phyloP scores from a whole-genome alignment of 202 grass and related monocot species.

The Digitaria exilis region DNA sequence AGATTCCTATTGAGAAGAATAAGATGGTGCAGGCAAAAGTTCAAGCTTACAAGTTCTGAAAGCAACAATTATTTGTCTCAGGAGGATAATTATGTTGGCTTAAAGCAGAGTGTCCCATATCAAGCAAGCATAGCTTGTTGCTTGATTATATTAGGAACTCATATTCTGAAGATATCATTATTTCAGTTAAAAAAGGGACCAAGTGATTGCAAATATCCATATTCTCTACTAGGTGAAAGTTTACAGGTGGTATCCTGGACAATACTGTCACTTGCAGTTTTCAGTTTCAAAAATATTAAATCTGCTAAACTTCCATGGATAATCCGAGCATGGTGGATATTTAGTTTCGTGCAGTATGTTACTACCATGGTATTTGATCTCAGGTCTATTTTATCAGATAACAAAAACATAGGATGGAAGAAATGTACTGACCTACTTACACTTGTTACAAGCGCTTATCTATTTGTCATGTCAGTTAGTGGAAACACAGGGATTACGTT shows the following conservation, averaged over 20 bases:
- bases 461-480: constrained; percentile 65
- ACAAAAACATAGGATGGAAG: constrained; percentile 45
- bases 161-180: constrained; percentile 47
- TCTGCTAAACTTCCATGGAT: constrained; percentile 56
- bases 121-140: constrained; percentile 77
- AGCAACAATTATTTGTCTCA: constrained; percentile 24
- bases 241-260: constrained; percentile 71
- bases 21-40: constrained; percentile 47
- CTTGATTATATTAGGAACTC: constrained; percentile 57
- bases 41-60: constrained; percentile 27
- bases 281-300: constrained; percentile 62
- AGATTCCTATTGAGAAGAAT: constrained; percentile 57
- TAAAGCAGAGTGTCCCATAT: constrained; percentile 53
- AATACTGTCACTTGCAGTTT: constrained; percentile 58
- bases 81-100: constrained; percentile 44
- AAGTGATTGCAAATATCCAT: constrained; percentile 50
- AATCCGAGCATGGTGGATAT: constrained; percentile 78
- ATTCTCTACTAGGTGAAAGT: constrained; percentile 57
- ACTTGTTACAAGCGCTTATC: constrained; percentile 51
- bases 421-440: constrained; percentile 51
- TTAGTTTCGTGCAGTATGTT: constrained; percentile 69
- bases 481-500: constrained; percentile 74
- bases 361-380: constrained; percentile 62
- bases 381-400: constrained; percentile 45
- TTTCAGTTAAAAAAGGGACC: constrained; percentile 26